Evolutionary conservation across 2,329 filamentous ascomycete genomes (phyloP), one percentile per base, ranked within the genome.

Genomic region (Cercospora canescens): DNA sequence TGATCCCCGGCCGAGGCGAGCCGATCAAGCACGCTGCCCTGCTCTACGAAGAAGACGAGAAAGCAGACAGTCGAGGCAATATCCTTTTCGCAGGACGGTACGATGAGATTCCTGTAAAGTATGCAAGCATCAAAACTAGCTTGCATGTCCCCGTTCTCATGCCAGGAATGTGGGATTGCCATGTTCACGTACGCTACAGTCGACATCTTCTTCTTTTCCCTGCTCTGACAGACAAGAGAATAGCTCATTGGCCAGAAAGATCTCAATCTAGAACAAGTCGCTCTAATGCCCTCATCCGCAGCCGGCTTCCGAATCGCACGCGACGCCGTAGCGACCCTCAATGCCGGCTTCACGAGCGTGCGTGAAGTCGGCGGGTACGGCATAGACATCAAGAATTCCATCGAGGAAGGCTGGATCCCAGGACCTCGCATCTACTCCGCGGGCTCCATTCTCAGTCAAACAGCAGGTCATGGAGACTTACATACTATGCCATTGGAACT

Each of bases 91-190:
- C 81, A 32, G 81, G 81, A 6, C 26, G 66, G 4, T 67, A 75
- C 41, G 39, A 68, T 12, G 16, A 45, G 9, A 28, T 70, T 35
- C 64, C 67, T 5, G 30, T 62, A 34, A 28, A 48, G 11, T 60
- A 32, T 4, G 60, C 37, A 3, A 12, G n/a, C 16, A 34, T 67
- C 18, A 32, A 24, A 34, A 14, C 60, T 5, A 52, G 18, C 30
- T 37, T 57, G 28, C 58, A 76, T 14, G 80, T 85, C 9, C 77
- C 79, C 0, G 79, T 82, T 8, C 71, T 84, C 4, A 81, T 86
- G 76, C 84, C 84, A 0, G 84, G 84, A 1, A 76, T 87, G 24
- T 86, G 84, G 83, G 84, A 86, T 65, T 82, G 79, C 68, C 84
- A 86, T 71, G 78, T 79, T 18, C 62, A 64, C 37, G 63, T 64